Base-by-base conservation (phyloP, 495 filamentous ascomycete genomes). In the Lasiosphaeria hispida region DNA sequence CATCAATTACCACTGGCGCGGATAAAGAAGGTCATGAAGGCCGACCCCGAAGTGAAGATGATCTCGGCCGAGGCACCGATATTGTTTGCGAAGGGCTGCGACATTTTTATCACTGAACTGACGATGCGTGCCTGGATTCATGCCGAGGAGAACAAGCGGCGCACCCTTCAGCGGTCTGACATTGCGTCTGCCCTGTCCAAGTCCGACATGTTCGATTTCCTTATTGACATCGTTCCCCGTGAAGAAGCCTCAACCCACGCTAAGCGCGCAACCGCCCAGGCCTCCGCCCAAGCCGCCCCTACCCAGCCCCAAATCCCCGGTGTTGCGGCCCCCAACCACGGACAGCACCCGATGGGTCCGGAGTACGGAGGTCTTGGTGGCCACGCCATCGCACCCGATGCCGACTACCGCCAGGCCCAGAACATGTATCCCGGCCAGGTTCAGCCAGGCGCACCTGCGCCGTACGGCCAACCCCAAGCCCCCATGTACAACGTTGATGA, bases 101-200 rank as follows among this genome's bases (percentile, higher is more conserved):
- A 98, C 70, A 97, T 98, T 66, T 98, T 98, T 76, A 98, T 98
- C 67, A 98, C 94, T 3, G 94, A 98, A 72, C 80, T 98, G 44
- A 97, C 94, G 1, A 98, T 98, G 94, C 90, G 94, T 48, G 94
- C 94, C n/a, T 98, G 94, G 94, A 97, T 98, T 23, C 94, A 97
- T 65, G 94, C 94, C 4, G 94, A 98, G 69, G 94, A 98, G 72
- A 98, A 98, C 79, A 98, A 98, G 78, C 83, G 94, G 11, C 87
- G 94, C 10, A 98, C 94, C 1, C 80, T 98, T 36, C 94, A 98
- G 73, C 85, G 94, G 43, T 95, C 90, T 45, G 94, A 98, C 68
- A 98, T 98, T 70, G 94, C 94, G 49, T 91, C 89, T 23, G 94
- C 94, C 13, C 80, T 98, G 34, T 88, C 91, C 55, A 97, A 97